phyloP scores from a whole-genome alignment of 331 rosid genomes.

The Quercus phellos region DNA sequence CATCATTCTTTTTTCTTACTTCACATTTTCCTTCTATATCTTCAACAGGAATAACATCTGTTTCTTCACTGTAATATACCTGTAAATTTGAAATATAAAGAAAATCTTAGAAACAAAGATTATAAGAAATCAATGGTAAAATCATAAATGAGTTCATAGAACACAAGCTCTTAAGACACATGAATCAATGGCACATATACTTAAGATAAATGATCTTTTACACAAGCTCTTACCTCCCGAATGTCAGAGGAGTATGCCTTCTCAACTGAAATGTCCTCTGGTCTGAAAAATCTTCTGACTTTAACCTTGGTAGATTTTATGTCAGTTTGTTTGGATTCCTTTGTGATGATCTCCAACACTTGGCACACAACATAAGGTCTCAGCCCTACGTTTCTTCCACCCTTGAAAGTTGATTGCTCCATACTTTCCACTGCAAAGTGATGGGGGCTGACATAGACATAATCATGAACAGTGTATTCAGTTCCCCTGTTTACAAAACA shows the following conservation, averaged over 20 bases:
- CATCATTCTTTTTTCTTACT: constrained; percentile 42
- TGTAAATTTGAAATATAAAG: constrained; percentile 3
- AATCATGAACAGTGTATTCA: constrained; percentile 61
- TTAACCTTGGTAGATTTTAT: constrained; percentile 51
- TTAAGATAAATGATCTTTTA: neutral
- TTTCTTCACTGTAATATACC: constrained; percentile 50
- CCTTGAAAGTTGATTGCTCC: constrained; percentile 54
- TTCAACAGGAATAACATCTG: constrained; percentile 16
- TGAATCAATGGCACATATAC: neutral
- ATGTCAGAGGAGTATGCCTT: constrained; percentile 55
- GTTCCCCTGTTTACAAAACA: constrained; percentile 50
- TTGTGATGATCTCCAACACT: constrained; percentile 50
- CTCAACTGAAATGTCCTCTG: constrained; percentile 76
- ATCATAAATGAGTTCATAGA: neutral
- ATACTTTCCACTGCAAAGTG: constrained; percentile 45
- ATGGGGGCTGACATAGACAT: constrained; percentile 55
- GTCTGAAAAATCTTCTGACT: constrained; percentile 81
- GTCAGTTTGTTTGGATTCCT: constrained; percentile 43
- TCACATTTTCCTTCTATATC: constrained; percentile 47
- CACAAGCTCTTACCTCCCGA: constrained; percentile 33
- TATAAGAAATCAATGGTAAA: neutral
- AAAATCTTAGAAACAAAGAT: neutral
- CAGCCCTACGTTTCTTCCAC: constrained; percentile 86
- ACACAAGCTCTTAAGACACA: too few relatives aligned
- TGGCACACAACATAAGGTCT: constrained; percentile 79